A percentile compares a stretch with the other conserved stretches of the same genome.
Evolutionary conservation across 2,329 filamentous ascomycete species (phyloP).

Genomic region (Neobulgaria alba): DNA sequence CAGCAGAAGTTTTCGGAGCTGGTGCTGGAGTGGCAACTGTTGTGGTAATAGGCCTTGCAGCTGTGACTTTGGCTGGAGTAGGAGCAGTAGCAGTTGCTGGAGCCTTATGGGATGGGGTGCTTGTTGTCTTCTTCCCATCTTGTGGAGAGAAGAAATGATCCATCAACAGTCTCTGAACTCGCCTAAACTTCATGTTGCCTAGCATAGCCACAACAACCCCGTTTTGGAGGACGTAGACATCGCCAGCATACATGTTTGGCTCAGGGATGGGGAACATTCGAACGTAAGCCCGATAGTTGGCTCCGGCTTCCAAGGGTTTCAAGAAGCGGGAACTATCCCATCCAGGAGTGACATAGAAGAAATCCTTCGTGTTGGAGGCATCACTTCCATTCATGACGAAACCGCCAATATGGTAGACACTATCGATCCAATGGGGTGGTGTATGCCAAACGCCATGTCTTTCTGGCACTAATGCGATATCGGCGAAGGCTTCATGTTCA

Average conservation of each 20-base stretch:
- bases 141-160: slow-evolving; percentile 55
- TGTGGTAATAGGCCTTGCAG: no score
- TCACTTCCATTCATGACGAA: slow-evolving; percentile 54
- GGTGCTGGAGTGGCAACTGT: no score
- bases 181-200: slow-evolving; percentile 36
- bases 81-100: no score
- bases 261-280: slow-evolving; percentile 42
- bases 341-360: slow-evolving; percentile 51
- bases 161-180: slow-evolving; percentile 34
- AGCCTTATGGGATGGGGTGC: no score
- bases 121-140: no score
- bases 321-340: slow-evolving; percentile 46
- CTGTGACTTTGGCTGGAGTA: slow-evolving; percentile 31
- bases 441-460: slow-evolving; percentile 1
- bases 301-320: slow-evolving; percentile 34
- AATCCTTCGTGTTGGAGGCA: slow-evolving; percentile 44
- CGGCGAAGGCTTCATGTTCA: slow-evolving; percentile 2
- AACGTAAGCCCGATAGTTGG: slow-evolving; percentile 48
- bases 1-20: slow-evolving; percentile 31
- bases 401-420: slow-evolving; percentile 48
- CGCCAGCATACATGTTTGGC: slow-evolving; percentile 43
- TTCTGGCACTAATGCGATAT: slow-evolving; percentile 1
- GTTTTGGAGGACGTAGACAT: slow-evolving; percentile 44
- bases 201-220: slow-evolving; percentile 23
- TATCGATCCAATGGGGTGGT: slow-evolving; percentile 49